Conservation (phyloP, 2,329 filamentous ascomycete genomes). For the Paracoccidioides brasiliensis region DNA sequence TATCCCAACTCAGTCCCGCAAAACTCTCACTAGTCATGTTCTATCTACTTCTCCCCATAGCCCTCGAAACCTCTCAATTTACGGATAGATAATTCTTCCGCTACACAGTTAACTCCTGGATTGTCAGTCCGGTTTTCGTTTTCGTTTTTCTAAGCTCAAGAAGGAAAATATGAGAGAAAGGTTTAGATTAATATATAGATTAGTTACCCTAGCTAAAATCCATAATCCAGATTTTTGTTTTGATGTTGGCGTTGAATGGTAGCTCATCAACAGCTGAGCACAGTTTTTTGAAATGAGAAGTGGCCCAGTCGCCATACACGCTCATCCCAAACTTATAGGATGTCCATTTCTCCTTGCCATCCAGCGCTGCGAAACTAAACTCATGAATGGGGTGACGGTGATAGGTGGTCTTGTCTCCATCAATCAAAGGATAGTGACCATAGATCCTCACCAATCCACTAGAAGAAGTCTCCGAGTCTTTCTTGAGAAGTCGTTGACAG, state of each 20-base stretch:
- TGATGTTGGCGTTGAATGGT: background rate
- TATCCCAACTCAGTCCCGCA: too few relatives aligned
- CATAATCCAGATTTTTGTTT: too few relatives aligned
- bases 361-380: background rate
- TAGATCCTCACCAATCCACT: background rate
- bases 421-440: background rate
- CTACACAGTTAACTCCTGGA: too few relatives aligned
- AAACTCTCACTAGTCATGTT: too few relatives aligned
- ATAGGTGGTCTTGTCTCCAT: background rate
- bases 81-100: too few relatives aligned
- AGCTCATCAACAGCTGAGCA: background rate
- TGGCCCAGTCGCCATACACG: background rate
- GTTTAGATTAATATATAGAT: too few relatives aligned
- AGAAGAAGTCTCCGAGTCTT: slow-evolving; percentile 14
- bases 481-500: slow-evolving; percentile 17
- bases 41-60: too few relatives aligned
- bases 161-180: too few relatives aligned
- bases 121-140: too few relatives aligned
- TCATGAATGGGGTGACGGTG: background rate
- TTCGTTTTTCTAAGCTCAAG: too few relatives aligned
- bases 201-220: too few relatives aligned
- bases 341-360: background rate
- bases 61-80: too few relatives aligned
- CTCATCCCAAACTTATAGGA: background rate
- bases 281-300: background rate